Conservation (phyloP, 2,329 filamentous ascomycete species). For the Microsporum audouinii region DNA sequence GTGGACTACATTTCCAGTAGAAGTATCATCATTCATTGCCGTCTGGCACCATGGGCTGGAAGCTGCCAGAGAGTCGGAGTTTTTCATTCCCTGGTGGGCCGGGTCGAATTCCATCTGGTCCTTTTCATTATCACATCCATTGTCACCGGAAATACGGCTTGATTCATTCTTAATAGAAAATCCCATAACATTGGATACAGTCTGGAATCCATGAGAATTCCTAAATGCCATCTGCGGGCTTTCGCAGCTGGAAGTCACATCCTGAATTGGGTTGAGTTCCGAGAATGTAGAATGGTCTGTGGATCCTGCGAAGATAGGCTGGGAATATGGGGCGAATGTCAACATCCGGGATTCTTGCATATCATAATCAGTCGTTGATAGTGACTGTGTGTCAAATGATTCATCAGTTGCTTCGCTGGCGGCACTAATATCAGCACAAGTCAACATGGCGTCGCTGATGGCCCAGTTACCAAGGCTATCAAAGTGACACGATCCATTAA, state of each 20-base stretch:
- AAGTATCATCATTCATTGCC: slow-evolving; percentile 24
- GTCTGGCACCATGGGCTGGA: slow-evolving; percentile 26
- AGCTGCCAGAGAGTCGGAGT: slow-evolving; percentile 23
- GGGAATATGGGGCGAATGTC: slow-evolving; percentile 32
- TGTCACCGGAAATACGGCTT: slow-evolving; percentile 22
- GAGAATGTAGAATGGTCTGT: slow-evolving; percentile 27
- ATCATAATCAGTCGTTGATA: slow-evolving; percentile 27
- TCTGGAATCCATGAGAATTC: slow-evolving; percentile 28
- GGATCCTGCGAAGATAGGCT: slow-evolving; percentile 30
- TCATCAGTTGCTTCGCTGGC: slow-evolving; percentile 20
- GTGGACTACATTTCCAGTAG: slow-evolving; percentile 26
- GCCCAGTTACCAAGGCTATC: slow-evolving; percentile 31
- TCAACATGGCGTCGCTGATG: slow-evolving; percentile 23
- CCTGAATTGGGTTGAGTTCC: slow-evolving; percentile 29
- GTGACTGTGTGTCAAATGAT: slow-evolving; percentile 28
- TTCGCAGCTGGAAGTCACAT: slow-evolving; percentile 22
- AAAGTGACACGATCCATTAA: slow-evolving; percentile 23
- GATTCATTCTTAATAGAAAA: slow-evolving; percentile 33
- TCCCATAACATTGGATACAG: slow-evolving; percentile 30
- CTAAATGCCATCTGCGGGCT: slow-evolving; percentile 29
- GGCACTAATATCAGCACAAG: slow-evolving; percentile 15
- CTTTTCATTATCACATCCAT: slow-evolving; percentile 27
- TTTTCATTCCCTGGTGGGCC: slow-evolving; percentile 22
- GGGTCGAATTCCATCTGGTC: slow-evolving; percentile 28
- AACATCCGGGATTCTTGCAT: slow-evolving; percentile 33